Evolutionary conservation across 768 basidiomycete genomes (phyloP).

Genomic region (Lentinula lateritia): DNA sequence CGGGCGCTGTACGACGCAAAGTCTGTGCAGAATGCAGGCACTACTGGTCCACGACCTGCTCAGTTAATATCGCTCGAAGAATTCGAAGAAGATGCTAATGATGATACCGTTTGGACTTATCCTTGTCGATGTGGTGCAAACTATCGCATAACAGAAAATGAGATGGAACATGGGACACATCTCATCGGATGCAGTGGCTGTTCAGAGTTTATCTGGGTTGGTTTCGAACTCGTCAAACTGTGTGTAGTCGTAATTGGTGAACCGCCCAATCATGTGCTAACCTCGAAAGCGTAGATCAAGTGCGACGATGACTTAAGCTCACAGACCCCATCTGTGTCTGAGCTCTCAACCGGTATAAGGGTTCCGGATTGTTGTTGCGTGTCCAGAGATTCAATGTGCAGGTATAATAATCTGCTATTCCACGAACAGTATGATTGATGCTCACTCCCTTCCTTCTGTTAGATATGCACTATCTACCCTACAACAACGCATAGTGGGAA

Average conservation of each 20-base stretch:
- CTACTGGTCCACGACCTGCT: slow-evolving; percentile 56
- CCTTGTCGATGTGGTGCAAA: slow-evolving; percentile 69
- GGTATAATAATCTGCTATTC: too few species aligned
- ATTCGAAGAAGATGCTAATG: slow-evolving; percentile 37
- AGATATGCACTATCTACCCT: too few species aligned
- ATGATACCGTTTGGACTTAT: slow-evolving; percentile 44
- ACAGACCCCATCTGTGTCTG: too few species aligned
- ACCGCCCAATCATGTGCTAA: neutral
- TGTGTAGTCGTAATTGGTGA: neutral
- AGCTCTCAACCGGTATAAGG: too few species aligned
- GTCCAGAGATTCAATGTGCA: too few species aligned
- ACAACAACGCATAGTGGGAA: too few species aligned
- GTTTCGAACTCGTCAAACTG: slow-evolving; percentile 50
- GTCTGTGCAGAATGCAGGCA: slow-evolving; percentile 6
- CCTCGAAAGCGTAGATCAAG: neutral
- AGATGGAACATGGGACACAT: slow-evolving; percentile 70
- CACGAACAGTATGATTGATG: too few species aligned
- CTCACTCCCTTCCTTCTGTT: too few species aligned
- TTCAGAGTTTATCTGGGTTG: slow-evolving; percentile 84
- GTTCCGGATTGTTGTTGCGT: too few species aligned
- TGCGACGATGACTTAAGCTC: too few species aligned
- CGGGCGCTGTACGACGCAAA: slow-evolving; percentile 48
- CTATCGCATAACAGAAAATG: slow-evolving; percentile 50
- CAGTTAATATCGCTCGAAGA: slow-evolving; percentile 77
- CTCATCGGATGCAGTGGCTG: slow-evolving; percentile 69